phyloP scores from a whole-genome alignment of 1,284 basidiomycete genomes.

The Bjerkandera adusta region DNA sequence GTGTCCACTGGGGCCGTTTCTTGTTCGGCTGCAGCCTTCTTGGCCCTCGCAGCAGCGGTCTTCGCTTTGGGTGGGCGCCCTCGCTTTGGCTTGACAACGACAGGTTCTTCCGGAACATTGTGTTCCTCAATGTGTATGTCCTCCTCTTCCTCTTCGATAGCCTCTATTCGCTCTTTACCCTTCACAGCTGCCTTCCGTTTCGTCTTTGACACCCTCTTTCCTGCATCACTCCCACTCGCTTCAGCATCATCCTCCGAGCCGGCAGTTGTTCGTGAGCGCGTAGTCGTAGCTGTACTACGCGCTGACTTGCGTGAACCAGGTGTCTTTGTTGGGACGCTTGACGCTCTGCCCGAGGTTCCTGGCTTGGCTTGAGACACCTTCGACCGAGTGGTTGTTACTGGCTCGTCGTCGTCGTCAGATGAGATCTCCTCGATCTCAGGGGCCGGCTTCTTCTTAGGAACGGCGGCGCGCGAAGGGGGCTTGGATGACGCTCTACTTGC shows the following conservation, averaged over 20 bases:
- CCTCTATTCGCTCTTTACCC: conserved; percentile 29
- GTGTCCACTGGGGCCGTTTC: too few relatives aligned
- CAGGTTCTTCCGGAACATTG: conserved; percentile 10
- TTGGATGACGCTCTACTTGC: conserved; percentile 7
- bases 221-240: conserved; percentile 24
- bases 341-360: conserved; percentile 13
- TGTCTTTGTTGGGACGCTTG: conserved; percentile 25
- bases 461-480: conserved; percentile 9
- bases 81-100: conserved; percentile 22
- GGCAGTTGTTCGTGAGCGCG: conserved; percentile 19
- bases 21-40: conserved; percentile 1
- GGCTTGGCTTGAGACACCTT: conserved; percentile 8
- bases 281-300: conserved; percentile 22
- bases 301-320: conserved; percentile 32
- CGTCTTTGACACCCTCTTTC: conserved; percentile 25
- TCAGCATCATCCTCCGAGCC: conserved; percentile 26
- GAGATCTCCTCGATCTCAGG: conserved; percentile 3
- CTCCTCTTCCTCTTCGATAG: conserved; percentile 32
- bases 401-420: conserved; percentile 7
- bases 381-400: conserved; percentile 7
- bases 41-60: conserved; percentile 12
- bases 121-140: conserved; percentile 14
- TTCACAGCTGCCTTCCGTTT: conserved; percentile 27
- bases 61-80: conserved; percentile 21
- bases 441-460: conserved; percentile 7